These are phyloP conservation scores for Hypericum perforatum DNA, from an alignment of 345 rosid genomes.

Conservation along the genomic window DNA sequence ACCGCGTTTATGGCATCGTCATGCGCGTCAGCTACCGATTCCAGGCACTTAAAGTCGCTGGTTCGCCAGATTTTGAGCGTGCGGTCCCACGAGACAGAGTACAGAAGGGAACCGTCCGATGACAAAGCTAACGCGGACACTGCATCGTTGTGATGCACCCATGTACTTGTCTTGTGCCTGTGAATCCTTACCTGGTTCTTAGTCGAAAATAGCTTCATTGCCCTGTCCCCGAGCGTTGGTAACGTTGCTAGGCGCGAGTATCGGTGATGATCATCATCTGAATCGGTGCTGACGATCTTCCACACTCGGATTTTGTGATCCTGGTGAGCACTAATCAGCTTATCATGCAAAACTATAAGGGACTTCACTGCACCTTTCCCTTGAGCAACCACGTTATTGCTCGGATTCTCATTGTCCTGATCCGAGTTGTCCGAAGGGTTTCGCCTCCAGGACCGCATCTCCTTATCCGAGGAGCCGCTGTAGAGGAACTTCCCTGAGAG, in stretches of 20 bases:
- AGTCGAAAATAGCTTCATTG: slow-evolving; percentile 41
- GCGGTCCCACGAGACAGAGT: slow-evolving; percentile 92
- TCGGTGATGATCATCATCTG: slow-evolving; percentile 13
- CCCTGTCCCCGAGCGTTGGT: slow-evolving; percentile 77
- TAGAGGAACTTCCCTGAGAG: slow-evolving; percentile 54
- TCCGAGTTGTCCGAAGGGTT: slow-evolving; percentile 23
- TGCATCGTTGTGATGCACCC: slow-evolving; percentile 79
- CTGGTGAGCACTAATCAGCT: slow-evolving; percentile 86
- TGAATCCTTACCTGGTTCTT: slow-evolving; percentile 59
- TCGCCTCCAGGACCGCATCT: slow-evolving; percentile 56
- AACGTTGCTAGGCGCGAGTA: slow-evolving; percentile 64
- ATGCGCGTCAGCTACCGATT: slow-evolving; percentile 71
- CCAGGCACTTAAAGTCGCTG: slow-evolving; percentile 65
- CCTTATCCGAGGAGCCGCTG: slow-evolving; percentile 55
- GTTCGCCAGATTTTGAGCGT: slow-evolving; percentile 86
- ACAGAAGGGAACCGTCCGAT: slow-evolving; percentile 52
- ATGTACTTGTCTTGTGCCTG: slow-evolving; percentile 67
- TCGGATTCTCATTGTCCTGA: slow-evolving; percentile 12
- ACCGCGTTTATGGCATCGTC: slow-evolving; percentile 83
- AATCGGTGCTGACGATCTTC: slow-evolving; percentile 43
- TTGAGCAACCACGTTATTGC: slow-evolving; percentile 23
- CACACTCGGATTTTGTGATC: slow-evolving; percentile 93
- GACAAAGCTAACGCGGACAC: slow-evolving; percentile 77
- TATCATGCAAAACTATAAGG: slow-evolving; percentile 48
- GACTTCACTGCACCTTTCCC: slow-evolving; percentile 79